phyloP scores from a whole-genome alignment of 208 protist species.

The Lotmaria passim region DNA sequence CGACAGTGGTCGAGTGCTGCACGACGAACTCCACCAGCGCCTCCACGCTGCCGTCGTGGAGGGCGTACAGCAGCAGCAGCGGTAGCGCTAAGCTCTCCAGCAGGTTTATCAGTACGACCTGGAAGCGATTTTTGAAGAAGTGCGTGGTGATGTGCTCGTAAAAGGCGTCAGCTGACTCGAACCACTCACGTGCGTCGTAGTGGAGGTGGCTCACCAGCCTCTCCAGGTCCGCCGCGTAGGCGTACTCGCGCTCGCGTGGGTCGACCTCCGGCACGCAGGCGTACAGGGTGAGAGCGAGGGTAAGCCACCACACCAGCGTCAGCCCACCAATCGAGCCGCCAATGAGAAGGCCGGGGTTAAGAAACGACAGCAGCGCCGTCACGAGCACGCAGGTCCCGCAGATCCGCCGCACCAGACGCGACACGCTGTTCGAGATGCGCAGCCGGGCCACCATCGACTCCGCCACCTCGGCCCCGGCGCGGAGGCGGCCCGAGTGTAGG shows the following conservation, averaged over 20 bases:
- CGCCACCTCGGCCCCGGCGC: constrained; percentile 47
- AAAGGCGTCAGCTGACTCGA: constrained; percentile 64
- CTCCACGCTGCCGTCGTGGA: constrained; percentile 66
- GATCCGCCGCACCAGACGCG: constrained; percentile 58
- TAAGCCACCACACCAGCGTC: constrained; percentile 81
- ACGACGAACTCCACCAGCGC: constrained; percentile 50
- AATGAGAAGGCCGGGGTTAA: constrained; percentile 79
- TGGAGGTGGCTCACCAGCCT: constrained; percentile 54
- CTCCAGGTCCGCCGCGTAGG: constrained; percentile 57
- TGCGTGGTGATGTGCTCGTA: constrained; percentile 51
- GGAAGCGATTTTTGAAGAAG: constrained; percentile 63
- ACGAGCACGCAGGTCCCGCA: constrained; percentile 63
- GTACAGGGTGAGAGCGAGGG: constrained; percentile 59
- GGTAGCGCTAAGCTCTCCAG: constrained; percentile 54
- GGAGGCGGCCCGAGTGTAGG: constrained; percentile 62
- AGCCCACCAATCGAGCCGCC: constrained; percentile 55
- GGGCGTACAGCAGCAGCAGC: constrained; percentile 54
- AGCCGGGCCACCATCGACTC: constrained; percentile 57
- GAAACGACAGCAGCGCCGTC: constrained; percentile 54
- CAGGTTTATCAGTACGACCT: constrained; percentile 48
- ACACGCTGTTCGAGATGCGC: constrained; percentile 49
- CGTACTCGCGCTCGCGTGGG: constrained; percentile 74
- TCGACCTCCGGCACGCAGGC: constrained; percentile 47
- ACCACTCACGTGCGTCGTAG: constrained; percentile 63
- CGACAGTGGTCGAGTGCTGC: constrained; percentile 56